Base-by-base conservation (phyloP, 257 asterid species). In the Nemophila menziesii region DNA sequence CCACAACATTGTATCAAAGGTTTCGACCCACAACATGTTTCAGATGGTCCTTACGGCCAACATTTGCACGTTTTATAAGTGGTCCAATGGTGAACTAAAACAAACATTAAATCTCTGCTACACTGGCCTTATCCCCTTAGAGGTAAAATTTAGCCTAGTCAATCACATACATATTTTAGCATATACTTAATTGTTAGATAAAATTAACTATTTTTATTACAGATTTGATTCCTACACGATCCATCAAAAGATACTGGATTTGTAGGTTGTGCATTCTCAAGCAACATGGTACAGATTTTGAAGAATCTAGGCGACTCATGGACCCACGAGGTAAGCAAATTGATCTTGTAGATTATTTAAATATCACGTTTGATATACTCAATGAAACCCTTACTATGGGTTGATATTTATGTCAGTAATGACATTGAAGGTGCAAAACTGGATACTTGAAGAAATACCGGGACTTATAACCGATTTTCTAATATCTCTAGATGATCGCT, bases 31-130 rank as follows among this genome's bases (percentile, higher is more conserved):
- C 71, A 90, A 70, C 78, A 90, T 62, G 96, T 90, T 55, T 45
- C 94, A 0, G 83, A 77, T 37, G 99, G 99, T 18, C 71, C 72
- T 46, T 90, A 90, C 4, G 96, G 99, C 34, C 70, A 89, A 14
- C 99, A 90, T 69, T 71, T 90, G 78, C 93, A 81, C 22, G 84
- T 90, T 2, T n/a, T 90, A 90, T 49, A 79, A 78, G 61, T 90
- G 99, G 99, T 96, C 96, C 1, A 93, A 51, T 44, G 93, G 99
- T 18, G 94, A 85, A 75, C 62, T 90, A 64, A 73, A 77, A 58
- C 89, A 90, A 66, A 85, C 93, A 1, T 52, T 90, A 74, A 96
- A 90, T 77, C 96, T 90, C 57, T 96, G 99, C 22, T 69, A 43
- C 55, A 65, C 94, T 0, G 96, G 99, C 4, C 87, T 90, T 48